These are phyloP conservation scores for Xylaria sp. DNA, from an alignment of 2,329 filamentous ascomycete species.

Conservation along the genomic window DNA sequence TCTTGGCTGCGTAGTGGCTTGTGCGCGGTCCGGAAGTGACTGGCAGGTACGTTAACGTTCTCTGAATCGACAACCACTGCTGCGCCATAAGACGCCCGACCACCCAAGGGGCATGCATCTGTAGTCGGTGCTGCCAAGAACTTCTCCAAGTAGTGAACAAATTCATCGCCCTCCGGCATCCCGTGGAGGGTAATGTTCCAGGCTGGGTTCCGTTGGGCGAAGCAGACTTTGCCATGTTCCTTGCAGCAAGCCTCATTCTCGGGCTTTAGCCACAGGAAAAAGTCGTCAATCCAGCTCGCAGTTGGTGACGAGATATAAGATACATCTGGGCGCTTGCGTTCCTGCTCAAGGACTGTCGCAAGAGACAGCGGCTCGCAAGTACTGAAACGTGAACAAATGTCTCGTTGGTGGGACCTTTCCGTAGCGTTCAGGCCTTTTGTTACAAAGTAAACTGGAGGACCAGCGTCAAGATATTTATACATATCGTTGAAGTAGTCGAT, in stretches of 20 bases:
- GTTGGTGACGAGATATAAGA: conserved; percentile 89
- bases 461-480: conserved; percentile 88
- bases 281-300: conserved; percentile 97
- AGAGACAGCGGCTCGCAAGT: conserved; percentile 85
- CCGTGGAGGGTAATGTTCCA: conserved; percentile 91
- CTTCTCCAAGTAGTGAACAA: conserved; percentile 81
- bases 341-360: conserved; percentile 89
- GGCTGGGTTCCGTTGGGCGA: conserved; percentile 73
- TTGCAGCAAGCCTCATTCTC: conserved; percentile 75
- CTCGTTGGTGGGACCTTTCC: conserved; percentile 74
- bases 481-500: conserved; percentile 97
- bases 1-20: conserved; percentile 84
- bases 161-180: conserved; percentile 94
- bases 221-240: conserved; percentile 75
- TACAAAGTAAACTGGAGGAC: conserved; percentile 96
- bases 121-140: conserved; percentile 84
- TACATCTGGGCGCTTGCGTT: conserved; percentile 84
- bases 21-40: conserved; percentile 90
- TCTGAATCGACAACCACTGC: conserved; percentile 80
- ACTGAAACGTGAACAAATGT: conserved; percentile 89
- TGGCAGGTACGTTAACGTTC: conserved; percentile 73
- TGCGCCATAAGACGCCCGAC: conserved; percentile 83
- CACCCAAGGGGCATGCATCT: conserved; percentile 84
- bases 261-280: conserved; percentile 95
- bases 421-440: conserved; percentile 82